These are phyloP conservation scores for Carex littledalei DNA, from an alignment of 176 grass and related monocot species.

Conservation along the genomic window DNA sequence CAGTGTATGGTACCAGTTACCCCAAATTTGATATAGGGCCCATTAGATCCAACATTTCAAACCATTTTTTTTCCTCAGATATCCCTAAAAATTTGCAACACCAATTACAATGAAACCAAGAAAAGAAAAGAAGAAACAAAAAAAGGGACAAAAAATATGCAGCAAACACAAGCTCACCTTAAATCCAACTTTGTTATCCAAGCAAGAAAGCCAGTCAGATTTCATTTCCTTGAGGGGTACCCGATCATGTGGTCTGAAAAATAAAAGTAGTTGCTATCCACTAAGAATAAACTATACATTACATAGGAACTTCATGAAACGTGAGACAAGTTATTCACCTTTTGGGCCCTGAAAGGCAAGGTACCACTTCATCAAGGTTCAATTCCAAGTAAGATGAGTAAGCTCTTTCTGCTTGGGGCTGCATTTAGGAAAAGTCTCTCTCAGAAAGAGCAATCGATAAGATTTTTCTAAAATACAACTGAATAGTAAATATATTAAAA, in stretches of 20 bases:
- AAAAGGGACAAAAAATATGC: neutral
- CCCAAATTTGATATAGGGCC: neutral
- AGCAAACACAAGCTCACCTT: conserved; percentile 45
- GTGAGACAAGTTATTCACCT: conserved; percentile 43
- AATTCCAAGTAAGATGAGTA: conserved; percentile 97
- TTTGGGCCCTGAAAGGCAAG: conserved; percentile 92
- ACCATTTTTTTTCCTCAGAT: neutral
- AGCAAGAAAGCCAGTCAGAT: conserved; percentile 83
- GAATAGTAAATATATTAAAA: neutral
- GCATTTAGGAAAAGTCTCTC: conserved; percentile 15
- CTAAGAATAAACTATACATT: conserved; percentile 6
- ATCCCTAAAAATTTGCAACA: neutral
- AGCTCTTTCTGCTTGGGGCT: conserved; percentile 81
- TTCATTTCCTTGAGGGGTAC: conserved; percentile 96
- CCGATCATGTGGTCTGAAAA: conserved; percentile 83
- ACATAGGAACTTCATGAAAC: neutral
- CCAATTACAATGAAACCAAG: neutral
- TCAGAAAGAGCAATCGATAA: conserved; percentile 18
- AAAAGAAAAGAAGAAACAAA: neutral
- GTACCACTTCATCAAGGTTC: conserved; percentile 75
- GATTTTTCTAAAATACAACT: neutral
- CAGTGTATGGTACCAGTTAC: neutral
- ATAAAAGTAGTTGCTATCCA: conserved; percentile 18
- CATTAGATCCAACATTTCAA: neutral
- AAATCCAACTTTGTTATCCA: conserved; percentile 90